A percentile compares a stretch with the other conserved stretches of the same genome.
Evolutionary conservation across 129 eudicot genomes (phyloP).

Genomic region (Smallanthus sonchifolius): DNA sequence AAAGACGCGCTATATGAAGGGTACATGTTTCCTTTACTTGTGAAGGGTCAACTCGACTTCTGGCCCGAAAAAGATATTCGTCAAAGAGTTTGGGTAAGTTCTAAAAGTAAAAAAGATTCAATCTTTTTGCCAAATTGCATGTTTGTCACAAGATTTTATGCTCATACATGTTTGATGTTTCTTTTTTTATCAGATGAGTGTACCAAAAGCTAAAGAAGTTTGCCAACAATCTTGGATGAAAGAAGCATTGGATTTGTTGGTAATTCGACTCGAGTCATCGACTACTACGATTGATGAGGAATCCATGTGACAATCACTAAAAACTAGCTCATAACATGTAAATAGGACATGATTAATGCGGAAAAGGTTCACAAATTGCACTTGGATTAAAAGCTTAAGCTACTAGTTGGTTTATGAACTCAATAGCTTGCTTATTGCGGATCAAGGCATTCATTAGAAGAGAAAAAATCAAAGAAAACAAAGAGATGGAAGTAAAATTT

Average conservation of each 20-base stretch:
- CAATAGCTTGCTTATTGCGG: neutral
- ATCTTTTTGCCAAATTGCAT: neutral
- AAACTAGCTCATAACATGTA: conserved; percentile 15
- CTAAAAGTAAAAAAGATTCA: neutral
- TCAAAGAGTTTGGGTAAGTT: conserved; percentile 64
- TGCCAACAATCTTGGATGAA: conserved; percentile 86
- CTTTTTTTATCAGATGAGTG: conserved; percentile 46
- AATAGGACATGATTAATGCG: conserved; percentile 18
- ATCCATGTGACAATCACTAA: conserved; percentile 4
- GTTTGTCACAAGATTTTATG: neutral
- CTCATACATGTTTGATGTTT: neutral
- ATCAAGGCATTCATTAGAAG: conserved; percentile 1
- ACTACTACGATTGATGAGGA: conserved; percentile 20
- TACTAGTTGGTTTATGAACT: conserved; percentile 10
- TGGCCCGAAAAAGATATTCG: conserved; percentile 88
- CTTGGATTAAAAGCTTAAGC: conserved; percentile 17
- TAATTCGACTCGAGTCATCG: conserved; percentile 37
- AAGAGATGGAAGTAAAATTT: conserved; percentile 8
- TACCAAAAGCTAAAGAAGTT: conserved; percentile 56
- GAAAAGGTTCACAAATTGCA: neutral
- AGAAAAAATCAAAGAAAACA: neutral
- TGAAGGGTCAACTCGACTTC: conserved; percentile 51
- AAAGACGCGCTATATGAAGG: conserved; percentile 45
- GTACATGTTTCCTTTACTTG: conserved; percentile 75
- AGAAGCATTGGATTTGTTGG: conserved; percentile 64